phyloP scores from a whole-genome alignment of 495 filamentous ascomycete genomes.

The Halenospora varia region DNA sequence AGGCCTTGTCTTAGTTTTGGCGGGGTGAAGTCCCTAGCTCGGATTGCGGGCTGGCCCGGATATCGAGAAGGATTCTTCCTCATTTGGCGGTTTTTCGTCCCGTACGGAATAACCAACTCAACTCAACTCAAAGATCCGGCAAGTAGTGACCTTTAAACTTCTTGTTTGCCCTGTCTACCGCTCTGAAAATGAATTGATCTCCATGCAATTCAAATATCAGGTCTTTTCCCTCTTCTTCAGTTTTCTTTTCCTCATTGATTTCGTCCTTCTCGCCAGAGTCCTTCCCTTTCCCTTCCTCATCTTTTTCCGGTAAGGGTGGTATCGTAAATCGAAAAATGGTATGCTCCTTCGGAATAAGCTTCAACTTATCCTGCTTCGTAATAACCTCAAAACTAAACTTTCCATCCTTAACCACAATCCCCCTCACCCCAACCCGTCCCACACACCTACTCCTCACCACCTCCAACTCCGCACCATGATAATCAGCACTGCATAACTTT shows the following conservation, averaged over 20 bases:
- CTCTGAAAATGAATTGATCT: constrained; percentile 76
- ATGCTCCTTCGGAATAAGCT: constrained; percentile 82
- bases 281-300: constrained; percentile 21
- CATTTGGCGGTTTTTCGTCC: too few relatives aligned
- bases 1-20: too few relatives aligned
- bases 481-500: constrained; percentile 78
- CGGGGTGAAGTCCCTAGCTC: too few relatives aligned
- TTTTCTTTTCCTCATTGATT: neutral
- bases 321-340: constrained; percentile 79
- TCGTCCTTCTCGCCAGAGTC: neutral
- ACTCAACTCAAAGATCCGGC: constrained; percentile 53
- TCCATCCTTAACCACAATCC: constrained; percentile 85
- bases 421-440: constrained; percentile 74
- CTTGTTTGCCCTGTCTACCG: constrained; percentile 80
- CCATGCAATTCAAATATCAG: constrained; percentile 87
- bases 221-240: constrained; percentile 22
- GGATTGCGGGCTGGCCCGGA: too few relatives aligned
- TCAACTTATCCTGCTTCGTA: constrained; percentile 60
- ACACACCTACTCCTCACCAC: constrained; percentile 78
- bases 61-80: too few relatives aligned
- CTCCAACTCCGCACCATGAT: constrained; percentile 81
- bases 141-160: constrained; percentile 81
- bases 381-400: constrained; percentile 84
- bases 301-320: constrained; percentile 23
- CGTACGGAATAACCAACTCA: too few relatives aligned